Conservation (phyloP, 148 eudicot genomes). For the Amaranthus palmeri region DNA sequence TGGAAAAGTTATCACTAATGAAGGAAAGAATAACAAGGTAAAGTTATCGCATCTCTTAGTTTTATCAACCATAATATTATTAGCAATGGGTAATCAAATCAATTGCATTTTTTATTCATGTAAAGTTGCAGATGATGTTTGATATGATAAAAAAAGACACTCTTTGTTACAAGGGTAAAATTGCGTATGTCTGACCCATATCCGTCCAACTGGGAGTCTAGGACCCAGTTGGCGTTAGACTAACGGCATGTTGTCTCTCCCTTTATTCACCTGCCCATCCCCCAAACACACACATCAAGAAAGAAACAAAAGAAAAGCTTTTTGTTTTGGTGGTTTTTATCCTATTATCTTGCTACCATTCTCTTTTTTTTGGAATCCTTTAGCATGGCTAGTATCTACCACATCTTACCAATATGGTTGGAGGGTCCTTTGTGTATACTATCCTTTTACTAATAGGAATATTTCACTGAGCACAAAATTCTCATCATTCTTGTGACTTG, state of each 20-base stretch:
- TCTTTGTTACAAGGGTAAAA: too few species aligned
- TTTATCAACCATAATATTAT: too few species aligned
- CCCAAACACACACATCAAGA: not conserved
- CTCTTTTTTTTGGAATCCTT: conserved; percentile 14
- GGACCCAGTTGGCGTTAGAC: too few species aligned
- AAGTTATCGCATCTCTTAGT: not conserved
- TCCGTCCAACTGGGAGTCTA: too few species aligned
- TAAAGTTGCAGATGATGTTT: too few species aligned
- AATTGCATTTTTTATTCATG: too few species aligned
- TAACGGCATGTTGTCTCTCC: not conserved
- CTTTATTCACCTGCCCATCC: not conserved
- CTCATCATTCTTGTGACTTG: not conserved
- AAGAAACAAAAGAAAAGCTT: not conserved
- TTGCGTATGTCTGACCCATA: too few species aligned
- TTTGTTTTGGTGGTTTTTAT: conserved; percentile 10
- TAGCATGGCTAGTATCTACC: not conserved
- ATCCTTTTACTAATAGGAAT: not conserved
- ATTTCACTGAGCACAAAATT: not conserved
- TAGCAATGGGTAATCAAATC: too few species aligned
- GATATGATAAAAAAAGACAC: too few species aligned
- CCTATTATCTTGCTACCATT: conserved; percentile 8
- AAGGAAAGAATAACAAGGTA: conserved; percentile 69
- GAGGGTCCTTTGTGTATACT: not conserved
- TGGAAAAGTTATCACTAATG: conserved; percentile 62
- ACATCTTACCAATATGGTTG: not conserved